Evolutionary conservation across 2,329 filamentous ascomycete genomes (phyloP), one percentile per base, ranked within the genome.

Genomic region (Penicillium sp.): DNA sequence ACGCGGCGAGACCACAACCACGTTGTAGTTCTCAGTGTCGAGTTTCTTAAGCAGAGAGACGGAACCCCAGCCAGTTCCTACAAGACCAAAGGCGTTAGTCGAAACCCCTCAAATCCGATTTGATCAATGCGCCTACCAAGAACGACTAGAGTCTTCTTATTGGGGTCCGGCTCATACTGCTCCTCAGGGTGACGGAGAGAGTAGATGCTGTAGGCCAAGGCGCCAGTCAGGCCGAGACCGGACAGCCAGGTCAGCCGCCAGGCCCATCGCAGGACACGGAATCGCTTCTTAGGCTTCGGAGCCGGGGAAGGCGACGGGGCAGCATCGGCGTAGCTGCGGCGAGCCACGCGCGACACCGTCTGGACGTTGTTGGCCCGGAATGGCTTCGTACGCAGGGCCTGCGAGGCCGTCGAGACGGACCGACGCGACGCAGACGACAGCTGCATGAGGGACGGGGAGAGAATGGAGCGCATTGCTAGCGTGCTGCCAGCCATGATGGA

Each of bases 11-110:
- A 98, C 86, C 65, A 98, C 88, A 62, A 96, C 69, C 67, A 96
- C 90, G 67, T 98, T 96, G 79, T 96, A 98, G 77, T 96, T 94
- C 67, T 94, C 85, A 45, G 90, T 95, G 63, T 98, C 89, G 68
- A 98, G 85, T 66, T 94, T 95, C 79, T 98, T 98, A 52, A 98
- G 79, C 45, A 98, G 81, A 44, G 90, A 93, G 59, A 98, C 87
- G 29, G 90, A 87, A 55, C 82, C 92, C 92, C 92, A 98, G 55
- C 92, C 92, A 56, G 89, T 94, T 60, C 90, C 90, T 95, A 54
- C 32, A 40, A 39, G 4, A 17, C 31, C n/a, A 39, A 44, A 54
- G 37, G 53, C 10, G 4, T 27, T 38, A 45, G 56, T 50, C 50
- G 49, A 31, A 42, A 41, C 10, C 25, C n/a, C 31, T 41, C 7